A percentile compares a stretch with the other conserved stretches of the same genome.
These are phyloP conservation scores for Fusarium sp. DNA, from an alignment of 2,329 filamentous ascomycete genomes.

Conservation along the genomic window DNA sequence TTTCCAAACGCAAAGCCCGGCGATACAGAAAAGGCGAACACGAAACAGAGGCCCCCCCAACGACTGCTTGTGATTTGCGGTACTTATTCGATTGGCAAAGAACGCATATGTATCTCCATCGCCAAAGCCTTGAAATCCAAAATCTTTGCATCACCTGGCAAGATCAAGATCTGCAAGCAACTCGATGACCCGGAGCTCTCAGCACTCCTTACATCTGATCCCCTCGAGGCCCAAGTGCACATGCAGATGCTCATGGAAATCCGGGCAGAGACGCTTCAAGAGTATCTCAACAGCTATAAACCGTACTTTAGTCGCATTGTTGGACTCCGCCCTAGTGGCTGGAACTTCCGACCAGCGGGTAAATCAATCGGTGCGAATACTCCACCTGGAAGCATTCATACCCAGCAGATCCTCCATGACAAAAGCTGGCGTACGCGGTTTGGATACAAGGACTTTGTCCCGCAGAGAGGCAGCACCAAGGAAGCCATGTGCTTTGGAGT, in stretches of 20 bases:
- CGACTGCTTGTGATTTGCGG: conserved; percentile 91
- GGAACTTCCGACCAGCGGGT: conserved; percentile 83
- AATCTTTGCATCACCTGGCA: conserved; percentile 86
- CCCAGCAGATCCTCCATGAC: conserved; percentile 63
- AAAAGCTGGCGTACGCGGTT: conserved; percentile 82
- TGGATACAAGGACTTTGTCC: conserved; percentile 75
- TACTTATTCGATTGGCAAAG: conserved; percentile 98
- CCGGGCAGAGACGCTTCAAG: conserved; percentile 86
- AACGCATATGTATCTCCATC: conserved; percentile 93
- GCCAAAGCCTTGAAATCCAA: conserved; percentile 86
- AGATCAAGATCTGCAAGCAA: conserved; percentile 85
- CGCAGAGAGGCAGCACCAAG: conserved; percentile 84
- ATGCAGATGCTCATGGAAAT: conserved; percentile 98
- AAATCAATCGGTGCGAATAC: conserved; percentile 66
- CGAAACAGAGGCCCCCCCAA: conserved; percentile 51
- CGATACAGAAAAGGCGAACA: conserved; percentile 46
- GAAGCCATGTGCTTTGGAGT: conserved; percentile 92
- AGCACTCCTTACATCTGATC: conserved; percentile 80
- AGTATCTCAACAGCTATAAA: conserved; percentile 84
- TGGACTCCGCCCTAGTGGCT: conserved; percentile 91
- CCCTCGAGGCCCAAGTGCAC: conserved; percentile 89
- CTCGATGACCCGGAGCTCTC: conserved; percentile 87
- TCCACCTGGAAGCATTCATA: conserved; percentile 61
- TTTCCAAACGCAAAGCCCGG: conserved; percentile 56
- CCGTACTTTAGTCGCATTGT: conserved; percentile 87